Percentiles rank a stretch among this genome's conserved stretches.
Conservation (phyloP, 352 stramenopile genomes). For the Phytophthora fragariae region DNA sequence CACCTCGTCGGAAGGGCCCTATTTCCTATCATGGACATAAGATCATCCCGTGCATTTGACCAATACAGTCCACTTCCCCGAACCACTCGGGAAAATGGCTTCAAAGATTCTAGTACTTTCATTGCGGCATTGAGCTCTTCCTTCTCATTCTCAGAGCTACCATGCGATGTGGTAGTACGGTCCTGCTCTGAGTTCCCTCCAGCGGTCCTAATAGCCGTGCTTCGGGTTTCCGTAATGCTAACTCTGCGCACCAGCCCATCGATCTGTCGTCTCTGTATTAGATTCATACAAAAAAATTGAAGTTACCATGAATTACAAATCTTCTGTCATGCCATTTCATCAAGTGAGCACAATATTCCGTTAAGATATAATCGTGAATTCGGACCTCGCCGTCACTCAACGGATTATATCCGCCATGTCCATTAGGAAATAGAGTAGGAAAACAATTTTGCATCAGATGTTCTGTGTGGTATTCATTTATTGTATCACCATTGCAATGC, state of each 20-base stretch:
- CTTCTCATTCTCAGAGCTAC: neutral
- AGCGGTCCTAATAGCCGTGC: too few species aligned
- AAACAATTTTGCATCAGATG: too few species aligned
- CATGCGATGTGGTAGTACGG: neutral
- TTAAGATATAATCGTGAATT: constrained; percentile 3
- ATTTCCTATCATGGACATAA: constrained; percentile 31
- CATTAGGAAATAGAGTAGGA: too few species aligned
- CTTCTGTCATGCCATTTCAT: constrained; percentile 17
- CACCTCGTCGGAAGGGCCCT: constrained; percentile 16
- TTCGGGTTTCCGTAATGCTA: neutral
- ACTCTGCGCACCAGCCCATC: constrained; percentile 15
- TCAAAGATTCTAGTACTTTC: constrained; percentile 8
- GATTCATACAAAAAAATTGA: constrained; percentile 21
- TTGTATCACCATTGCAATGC: too few species aligned
- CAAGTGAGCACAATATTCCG: constrained; percentile 19
- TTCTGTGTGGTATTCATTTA: too few species aligned
- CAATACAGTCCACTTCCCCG: constrained; percentile 19
- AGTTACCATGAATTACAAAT: constrained; percentile 11
- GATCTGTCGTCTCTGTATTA: constrained; percentile 16
- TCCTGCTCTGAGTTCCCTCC: neutral
- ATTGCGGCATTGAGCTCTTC: neutral
- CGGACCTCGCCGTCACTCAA: too few species aligned
- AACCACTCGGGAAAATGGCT: constrained; percentile 21
- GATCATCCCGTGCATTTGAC: constrained; percentile 18
- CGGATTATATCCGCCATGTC: too few species aligned